phyloP scores from a whole-genome alignment of 75 land plant genomes.

The Larix kaempferi region DNA sequence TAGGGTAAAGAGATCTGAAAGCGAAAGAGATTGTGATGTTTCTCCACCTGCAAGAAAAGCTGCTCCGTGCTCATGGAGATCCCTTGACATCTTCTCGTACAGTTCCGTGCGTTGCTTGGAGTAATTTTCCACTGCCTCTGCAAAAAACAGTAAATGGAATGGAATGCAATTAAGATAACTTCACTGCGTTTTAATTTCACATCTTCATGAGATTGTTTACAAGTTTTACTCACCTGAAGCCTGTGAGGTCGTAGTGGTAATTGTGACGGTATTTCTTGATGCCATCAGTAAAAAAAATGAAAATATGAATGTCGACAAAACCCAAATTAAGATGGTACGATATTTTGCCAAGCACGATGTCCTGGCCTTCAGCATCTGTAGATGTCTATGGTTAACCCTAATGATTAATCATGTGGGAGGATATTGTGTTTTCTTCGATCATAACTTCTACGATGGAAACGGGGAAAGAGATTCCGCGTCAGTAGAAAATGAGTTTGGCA shows the following conservation, averaged over 20 bases:
- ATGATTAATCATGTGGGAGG: background rate
- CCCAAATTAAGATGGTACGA: background rate
- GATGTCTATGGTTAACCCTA: background rate
- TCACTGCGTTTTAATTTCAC: background rate
- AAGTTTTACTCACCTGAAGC: background rate
- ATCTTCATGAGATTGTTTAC: background rate
- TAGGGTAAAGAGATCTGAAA: conserved; percentile 65
- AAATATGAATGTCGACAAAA: background rate
- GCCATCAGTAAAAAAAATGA: background rate
- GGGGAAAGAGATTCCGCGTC: background rate
- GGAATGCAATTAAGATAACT: background rate
- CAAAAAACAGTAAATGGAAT: background rate
- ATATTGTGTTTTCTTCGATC: background rate
- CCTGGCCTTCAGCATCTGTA: background rate
- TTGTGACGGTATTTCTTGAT: background rate
- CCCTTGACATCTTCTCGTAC: conserved; percentile 79
- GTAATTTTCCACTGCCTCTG: background rate
- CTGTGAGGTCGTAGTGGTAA: background rate
- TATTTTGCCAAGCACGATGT: background rate
- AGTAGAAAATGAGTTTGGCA: background rate
- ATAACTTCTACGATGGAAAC: background rate
- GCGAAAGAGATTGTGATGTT: conserved; percentile 82
- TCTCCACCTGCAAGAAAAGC: conserved; percentile 64
- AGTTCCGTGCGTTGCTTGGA: conserved; percentile 39
- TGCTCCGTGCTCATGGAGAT: conserved; percentile 65